phyloP scores from a whole-genome alignment of 768 basidiomycete species.

The Chalciporus piperatus region DNA sequence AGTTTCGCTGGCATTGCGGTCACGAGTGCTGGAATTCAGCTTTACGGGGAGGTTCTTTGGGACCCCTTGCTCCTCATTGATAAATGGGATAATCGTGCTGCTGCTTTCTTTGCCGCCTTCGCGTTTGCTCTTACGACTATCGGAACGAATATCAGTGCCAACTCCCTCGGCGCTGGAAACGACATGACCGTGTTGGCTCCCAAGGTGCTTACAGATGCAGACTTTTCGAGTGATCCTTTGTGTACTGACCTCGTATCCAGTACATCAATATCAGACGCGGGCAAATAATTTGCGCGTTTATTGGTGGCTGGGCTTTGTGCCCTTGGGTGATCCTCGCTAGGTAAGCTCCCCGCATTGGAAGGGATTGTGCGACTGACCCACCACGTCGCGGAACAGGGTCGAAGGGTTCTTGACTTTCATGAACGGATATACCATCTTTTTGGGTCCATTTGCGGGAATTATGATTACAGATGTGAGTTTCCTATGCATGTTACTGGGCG shows the following conservation, averaged over 20 bases:
- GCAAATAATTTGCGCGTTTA: slow-evolving; percentile 70
- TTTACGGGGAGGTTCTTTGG: slow-evolving; percentile 46
- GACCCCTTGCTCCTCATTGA: slow-evolving; percentile 76
- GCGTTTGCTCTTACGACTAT: slow-evolving; percentile 47
- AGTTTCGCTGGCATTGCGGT: slow-evolving; percentile 82
- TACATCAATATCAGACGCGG: slow-evolving; percentile 76
- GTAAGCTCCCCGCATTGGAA: slow-evolving; percentile 5
- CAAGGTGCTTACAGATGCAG: slow-evolving; percentile 43
- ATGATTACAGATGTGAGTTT: slow-evolving; percentile 54
- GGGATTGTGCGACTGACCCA: neutral
- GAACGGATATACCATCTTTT: slow-evolving; percentile 81
- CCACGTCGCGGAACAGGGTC: slow-evolving; percentile 33
- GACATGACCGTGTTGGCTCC: slow-evolving; percentile 78
- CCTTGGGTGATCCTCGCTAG: slow-evolving; percentile 82
- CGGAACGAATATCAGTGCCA: slow-evolving; percentile 54
- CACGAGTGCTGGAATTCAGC: slow-evolving; percentile 66
- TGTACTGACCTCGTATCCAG: slow-evolving; percentile 3
- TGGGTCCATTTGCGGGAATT: slow-evolving; percentile 82
- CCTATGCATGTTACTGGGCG: neutral
- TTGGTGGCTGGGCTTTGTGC: slow-evolving; percentile 83
- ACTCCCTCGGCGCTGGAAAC: slow-evolving; percentile 71
- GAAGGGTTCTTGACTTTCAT: slow-evolving; percentile 73
- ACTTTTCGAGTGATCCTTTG: neutral
- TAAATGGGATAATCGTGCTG: slow-evolving; percentile 81
- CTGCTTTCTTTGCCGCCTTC: slow-evolving; percentile 80